These are phyloP conservation scores for Colletotrichum sp. DNA, from an alignment of 2,329 filamentous ascomycete species.

Conservation along the genomic window DNA sequence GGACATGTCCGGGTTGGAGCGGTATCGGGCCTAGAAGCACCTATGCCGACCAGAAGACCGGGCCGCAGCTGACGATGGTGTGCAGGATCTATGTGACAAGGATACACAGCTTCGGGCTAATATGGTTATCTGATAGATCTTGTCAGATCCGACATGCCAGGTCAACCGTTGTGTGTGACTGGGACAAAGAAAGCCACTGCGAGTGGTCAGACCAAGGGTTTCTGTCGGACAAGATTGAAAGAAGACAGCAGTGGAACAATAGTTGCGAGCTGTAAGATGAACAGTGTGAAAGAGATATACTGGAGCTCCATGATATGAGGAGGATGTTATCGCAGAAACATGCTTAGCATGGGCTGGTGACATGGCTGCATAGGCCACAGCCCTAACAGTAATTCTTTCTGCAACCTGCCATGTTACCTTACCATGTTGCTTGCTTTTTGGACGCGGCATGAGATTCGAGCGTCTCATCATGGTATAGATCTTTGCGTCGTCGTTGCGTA, in stretches of 20 bases:
- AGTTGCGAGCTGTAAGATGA: neutral
- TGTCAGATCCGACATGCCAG: neutral
- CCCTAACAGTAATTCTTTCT: neutral
- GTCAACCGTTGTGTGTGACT: neutral
- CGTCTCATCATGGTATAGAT: neutral
- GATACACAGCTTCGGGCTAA: neutral
- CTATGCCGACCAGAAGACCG: neutral
- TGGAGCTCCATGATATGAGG: neutral
- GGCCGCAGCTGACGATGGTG: neutral
- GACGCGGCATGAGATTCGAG: neutral
- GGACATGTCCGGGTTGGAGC: neutral
- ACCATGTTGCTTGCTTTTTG: neutral
- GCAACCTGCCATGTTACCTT: neutral
- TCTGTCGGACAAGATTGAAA: neutral
- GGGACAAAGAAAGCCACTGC: neutral
- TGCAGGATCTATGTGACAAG: neutral
- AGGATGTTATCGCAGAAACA: neutral
- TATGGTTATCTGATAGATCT: neutral
- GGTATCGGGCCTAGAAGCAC: neutral
- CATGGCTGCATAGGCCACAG: neutral
- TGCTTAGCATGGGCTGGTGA: neutral
- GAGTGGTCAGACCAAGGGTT: neutral
- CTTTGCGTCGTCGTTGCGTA: neutral
- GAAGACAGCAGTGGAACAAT: neutral
- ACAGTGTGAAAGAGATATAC: neutral